A percentile compares a stretch with the other conserved stretches of the same genome.
These are phyloP conservation scores for Debaryomyces coudertii DNA, from an alignment of 1,139 yeast species.

Conservation along the genomic window DNA sequence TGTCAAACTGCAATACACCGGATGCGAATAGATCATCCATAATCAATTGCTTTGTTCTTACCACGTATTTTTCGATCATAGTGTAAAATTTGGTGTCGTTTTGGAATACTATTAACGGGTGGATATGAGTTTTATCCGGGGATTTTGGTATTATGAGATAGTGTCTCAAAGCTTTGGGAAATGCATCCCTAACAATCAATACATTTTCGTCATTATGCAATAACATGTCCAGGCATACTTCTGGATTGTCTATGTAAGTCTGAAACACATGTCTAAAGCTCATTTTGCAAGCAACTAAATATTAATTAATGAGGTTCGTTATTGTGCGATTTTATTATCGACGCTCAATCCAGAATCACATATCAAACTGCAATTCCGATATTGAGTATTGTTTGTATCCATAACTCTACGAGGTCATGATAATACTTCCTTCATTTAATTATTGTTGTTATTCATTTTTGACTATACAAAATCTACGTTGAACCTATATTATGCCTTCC, in stretches of 20 bases:
- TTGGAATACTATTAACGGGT: conserved; percentile 59
- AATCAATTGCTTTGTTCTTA: conserved; percentile 44
- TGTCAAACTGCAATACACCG: conserved; percentile 16
- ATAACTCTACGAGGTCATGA: too few relatives aligned
- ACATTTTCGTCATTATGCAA: conserved; percentile 54
- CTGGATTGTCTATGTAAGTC: conserved; percentile 36
- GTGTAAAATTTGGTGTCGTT: conserved; percentile 34
- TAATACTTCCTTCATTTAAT: neutral
- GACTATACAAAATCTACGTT: neutral
- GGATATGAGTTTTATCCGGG: conserved; percentile 36
- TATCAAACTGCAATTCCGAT: too few relatives aligned
- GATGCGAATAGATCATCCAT: conserved; percentile 37
- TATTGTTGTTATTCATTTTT: neutral
- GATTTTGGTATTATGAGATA: conserved; percentile 63
- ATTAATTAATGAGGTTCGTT: neutral
- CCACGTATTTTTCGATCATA: conserved; percentile 41
- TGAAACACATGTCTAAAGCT: conserved; percentile 39
- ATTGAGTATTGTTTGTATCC: too few relatives aligned
- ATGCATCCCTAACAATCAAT: conserved; percentile 61
- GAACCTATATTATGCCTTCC: neutral
- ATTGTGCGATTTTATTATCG: conserved; percentile 1
- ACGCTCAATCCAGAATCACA: too few relatives aligned
- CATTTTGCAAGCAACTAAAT: conserved; percentile 22
- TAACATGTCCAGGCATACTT: conserved; percentile 22
- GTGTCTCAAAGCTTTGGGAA: conserved; percentile 68